Percentiles rank a stretch among this genome's conserved stretches.
phyloP scores from a whole-genome alignment of 768 basidiomycete genomes.

The Postia placenta region DNA sequence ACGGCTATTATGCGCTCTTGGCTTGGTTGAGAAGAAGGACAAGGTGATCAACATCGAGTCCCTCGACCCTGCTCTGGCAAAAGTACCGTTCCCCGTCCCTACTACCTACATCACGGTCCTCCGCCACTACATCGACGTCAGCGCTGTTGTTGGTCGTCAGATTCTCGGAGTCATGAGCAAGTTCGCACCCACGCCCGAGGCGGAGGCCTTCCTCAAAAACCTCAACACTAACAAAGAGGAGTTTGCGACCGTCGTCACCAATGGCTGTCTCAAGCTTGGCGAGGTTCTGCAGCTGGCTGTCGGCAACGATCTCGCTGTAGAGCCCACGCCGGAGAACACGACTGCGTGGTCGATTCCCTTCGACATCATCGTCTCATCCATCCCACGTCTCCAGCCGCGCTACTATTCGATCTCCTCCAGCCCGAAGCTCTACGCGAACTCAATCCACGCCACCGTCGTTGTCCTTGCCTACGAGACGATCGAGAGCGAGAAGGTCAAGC shows the following conservation, averaged over 20 bases:
- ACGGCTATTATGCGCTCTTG: constrained; percentile 80
- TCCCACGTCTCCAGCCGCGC: constrained; percentile 91
- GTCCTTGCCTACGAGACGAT: constrained; percentile 88
- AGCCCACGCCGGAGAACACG: constrained; percentile 67
- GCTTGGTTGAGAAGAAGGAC: constrained; percentile 75
- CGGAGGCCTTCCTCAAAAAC: constrained; percentile 65
- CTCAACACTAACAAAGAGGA: constrained; percentile 85
- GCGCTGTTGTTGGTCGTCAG: constrained; percentile 90
- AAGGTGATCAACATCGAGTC: constrained; percentile 88
- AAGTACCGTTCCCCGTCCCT: constrained; percentile 97
- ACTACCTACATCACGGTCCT: constrained; percentile 92
- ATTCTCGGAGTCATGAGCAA: constrained; percentile 82
- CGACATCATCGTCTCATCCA: constrained; percentile 91
- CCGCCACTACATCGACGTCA: constrained; percentile 96
- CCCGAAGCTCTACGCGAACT: constrained; percentile 83
- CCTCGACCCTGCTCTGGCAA: constrained; percentile 95
- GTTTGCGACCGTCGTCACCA: constrained; percentile 69
- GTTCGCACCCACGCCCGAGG: constrained; percentile 78
- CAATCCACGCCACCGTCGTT: constrained; percentile 93
- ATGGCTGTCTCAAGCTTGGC: constrained; percentile 85
- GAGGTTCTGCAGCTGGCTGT: constrained; percentile 91
- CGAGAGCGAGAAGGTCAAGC: constrained; percentile 40
- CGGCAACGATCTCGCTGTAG: constrained; percentile 59
- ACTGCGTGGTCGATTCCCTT: constrained; percentile 91
- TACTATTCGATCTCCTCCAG: constrained; percentile 99